Evolutionary conservation across 139 green algal species (phyloP).

Genomic region (Deuterostichococcus epilithicus): DNA sequence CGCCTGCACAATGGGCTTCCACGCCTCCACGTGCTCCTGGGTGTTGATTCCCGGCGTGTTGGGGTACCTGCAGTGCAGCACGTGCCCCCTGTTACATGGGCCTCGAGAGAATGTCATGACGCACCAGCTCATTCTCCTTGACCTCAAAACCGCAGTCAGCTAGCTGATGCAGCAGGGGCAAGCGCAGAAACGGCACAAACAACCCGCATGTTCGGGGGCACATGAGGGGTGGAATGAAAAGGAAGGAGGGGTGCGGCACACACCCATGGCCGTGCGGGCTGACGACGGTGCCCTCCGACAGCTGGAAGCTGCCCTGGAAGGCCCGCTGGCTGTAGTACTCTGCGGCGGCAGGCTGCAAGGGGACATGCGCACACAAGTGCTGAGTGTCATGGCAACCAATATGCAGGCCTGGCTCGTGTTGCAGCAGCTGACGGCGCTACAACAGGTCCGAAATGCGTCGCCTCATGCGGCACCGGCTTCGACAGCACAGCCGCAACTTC

Average conservation of each 20-base stretch:
- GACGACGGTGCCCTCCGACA: constrained; percentile 61
- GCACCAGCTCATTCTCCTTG: background rate
- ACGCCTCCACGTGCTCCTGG: constrained; percentile 76
- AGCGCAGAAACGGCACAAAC: background rate
- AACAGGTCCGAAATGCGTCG: no score
- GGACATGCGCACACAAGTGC: background rate
- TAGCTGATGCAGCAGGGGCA: constrained; percentile 20
- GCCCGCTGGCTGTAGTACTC: constrained; percentile 61
- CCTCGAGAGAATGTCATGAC: background rate
- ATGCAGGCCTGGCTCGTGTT: background rate
- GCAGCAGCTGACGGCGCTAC: no score
- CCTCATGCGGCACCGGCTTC: no score
- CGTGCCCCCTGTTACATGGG: background rate
- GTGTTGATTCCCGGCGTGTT: constrained; percentile 67
- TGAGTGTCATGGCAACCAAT: background rate
- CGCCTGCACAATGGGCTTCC: constrained; percentile 72
- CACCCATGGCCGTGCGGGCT: constrained; percentile 38
- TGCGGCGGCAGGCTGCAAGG: background rate
- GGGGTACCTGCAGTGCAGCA: constrained; percentile 40
- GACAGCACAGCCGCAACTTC: no score
- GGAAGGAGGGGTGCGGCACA: background rate
- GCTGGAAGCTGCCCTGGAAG: constrained; percentile 53
- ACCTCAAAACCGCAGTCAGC: no score
- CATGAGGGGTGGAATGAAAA: no score
- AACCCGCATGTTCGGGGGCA: background rate